phyloP scores from a whole-genome alignment of 345 rosid genomes.

The Turritis glabra region DNA sequence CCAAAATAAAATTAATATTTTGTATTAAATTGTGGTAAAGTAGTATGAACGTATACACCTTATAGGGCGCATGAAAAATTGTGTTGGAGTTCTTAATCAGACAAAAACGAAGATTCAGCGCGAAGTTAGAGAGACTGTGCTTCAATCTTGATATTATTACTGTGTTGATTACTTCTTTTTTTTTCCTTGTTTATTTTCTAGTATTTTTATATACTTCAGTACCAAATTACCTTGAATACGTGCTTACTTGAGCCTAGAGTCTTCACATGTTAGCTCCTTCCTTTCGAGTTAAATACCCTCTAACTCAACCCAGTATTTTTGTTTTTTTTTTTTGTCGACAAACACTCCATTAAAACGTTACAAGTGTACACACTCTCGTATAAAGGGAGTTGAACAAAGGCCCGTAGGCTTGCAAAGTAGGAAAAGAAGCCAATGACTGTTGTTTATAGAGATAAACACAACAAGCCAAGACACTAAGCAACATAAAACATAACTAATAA shows the following conservation, averaged over 20 bases:
- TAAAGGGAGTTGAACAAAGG: too few species aligned
- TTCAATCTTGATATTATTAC: not conserved
- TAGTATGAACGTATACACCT: not conserved
- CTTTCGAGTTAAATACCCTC: not conserved
- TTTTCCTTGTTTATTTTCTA: not conserved
- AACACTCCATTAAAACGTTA: too few species aligned
- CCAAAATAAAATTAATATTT: not conserved
- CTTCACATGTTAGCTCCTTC: not conserved
- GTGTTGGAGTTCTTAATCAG: conserved; percentile 14
- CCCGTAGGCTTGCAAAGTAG: too few species aligned
- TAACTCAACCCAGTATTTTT: not conserved
- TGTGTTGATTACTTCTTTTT: not conserved
- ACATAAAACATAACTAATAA: too few species aligned
- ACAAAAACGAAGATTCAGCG: conserved; percentile 27
- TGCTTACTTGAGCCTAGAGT: not conserved
- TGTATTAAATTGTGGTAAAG: not conserved
- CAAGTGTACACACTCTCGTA: too few species aligned
- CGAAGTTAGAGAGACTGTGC: conserved; percentile 18
- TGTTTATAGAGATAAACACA: too few species aligned
- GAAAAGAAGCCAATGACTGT: too few species aligned
- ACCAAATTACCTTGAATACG: not conserved
- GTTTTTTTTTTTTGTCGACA: too few species aligned
- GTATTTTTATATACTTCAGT: not conserved
- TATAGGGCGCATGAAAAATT: not conserved
- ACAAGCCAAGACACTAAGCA: too few species aligned